phyloP scores from a whole-genome alignment of 192 early-diverging fungal species.

The Podila horticola region DNA sequence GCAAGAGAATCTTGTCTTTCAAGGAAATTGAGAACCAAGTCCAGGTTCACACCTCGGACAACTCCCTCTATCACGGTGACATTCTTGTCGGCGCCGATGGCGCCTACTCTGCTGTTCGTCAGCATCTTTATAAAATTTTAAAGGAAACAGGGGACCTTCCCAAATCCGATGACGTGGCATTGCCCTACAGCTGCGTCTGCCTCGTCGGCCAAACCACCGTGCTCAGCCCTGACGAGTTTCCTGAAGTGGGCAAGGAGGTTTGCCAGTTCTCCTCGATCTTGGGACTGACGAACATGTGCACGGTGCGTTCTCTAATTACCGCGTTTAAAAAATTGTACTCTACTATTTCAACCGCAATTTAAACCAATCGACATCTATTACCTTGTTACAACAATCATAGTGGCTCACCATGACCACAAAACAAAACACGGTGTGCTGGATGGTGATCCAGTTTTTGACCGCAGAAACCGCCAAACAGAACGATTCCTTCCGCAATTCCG shows the following conservation, averaged over 20 bases:
- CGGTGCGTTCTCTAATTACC: not conserved
- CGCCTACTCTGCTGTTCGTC: not conserved
- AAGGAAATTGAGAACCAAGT: not conserved
- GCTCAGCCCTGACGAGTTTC: not conserved
- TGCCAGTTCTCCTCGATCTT: not conserved
- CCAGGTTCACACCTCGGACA: not conserved
- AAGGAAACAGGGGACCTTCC: not conserved
- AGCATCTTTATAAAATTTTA: not conserved
- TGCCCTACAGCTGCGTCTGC: constrained; percentile 1
- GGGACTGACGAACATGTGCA: not conserved
- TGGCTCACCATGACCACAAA: not conserved
- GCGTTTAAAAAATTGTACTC: too few species aligned
- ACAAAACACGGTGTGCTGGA: too few species aligned
- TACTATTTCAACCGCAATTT: too few species aligned
- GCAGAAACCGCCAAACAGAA: not conserved
- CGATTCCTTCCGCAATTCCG: not conserved
- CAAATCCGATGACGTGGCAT: not conserved
- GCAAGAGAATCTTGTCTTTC: constrained; percentile 10
- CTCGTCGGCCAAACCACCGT: not conserved
- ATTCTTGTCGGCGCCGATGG: constrained; percentile 10
- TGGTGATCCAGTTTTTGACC: not conserved
- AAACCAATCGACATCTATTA: not conserved
- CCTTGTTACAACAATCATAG: not conserved
- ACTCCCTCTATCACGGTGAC: not conserved
- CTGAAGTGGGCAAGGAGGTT: not conserved